Evolutionary conservation across 768 basidiomycete species (phyloP), one percentile per base, ranked within the genome.

Genomic region (Calocybe gangraenosa): DNA sequence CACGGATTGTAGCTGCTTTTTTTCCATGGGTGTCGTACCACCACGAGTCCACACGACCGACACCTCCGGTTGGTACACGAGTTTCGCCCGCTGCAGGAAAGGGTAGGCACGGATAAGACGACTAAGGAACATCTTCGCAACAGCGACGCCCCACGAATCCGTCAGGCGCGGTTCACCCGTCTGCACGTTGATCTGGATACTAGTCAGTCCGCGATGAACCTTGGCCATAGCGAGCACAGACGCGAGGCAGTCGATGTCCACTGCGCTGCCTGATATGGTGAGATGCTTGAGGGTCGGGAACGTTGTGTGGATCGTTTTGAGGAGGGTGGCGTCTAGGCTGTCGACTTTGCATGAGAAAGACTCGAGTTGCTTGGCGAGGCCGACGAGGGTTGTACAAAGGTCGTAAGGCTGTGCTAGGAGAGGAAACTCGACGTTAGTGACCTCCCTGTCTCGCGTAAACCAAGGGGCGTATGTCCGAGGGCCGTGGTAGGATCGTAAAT

Each of bases 21-120:
- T 41, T n/a, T 35, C 23, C 17, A 18, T 22, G 21, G 38, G 11
- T n/a, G n/a, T n/a, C n/a, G n/a, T n/a, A n/a, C n/a, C n/a, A n/a
- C n/a, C n/a, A n/a, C 50, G 48, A 11, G n/a, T 49, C 55, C 55
- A 56, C 9, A 54, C 52, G 2, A 51, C 41, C 14, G 48, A 53
- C 3, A 47, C 19, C 17, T 49, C 49, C 10, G 52, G 52, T n/a
- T 54, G 50, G 22, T 48, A 56, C 31, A 51, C 37, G 14, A 56
- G 45, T 36, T 44, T 54, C 17, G 47, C 50, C 8, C 22, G 28
- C 46, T 48, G 25, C 8, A 56, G 47, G n/a, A 25, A 18, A 8
- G 55, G 55, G 23, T 56, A 56, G 21, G 40, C 38, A 17, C 37
- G 44, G 10, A 49, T 30, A n/a, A 56, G 48, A 7, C 35, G 37